Evolutionary conservation across 2,329 filamentous ascomycete genomes (phyloP).

Genomic region (Hypoxylon sp.): DNA sequence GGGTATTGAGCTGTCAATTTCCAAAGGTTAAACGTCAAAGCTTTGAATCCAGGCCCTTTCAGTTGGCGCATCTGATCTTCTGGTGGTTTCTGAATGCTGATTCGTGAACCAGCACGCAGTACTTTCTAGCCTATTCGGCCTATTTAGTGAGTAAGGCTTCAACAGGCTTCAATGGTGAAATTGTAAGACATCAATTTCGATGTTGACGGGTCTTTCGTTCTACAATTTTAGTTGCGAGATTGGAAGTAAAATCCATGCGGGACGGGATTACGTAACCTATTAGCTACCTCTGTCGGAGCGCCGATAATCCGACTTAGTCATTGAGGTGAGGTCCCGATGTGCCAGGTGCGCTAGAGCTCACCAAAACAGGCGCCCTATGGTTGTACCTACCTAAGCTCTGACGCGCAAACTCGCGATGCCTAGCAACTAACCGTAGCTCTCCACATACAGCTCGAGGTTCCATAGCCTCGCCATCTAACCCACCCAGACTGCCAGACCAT

Average conservation of each 20-base stretch:
- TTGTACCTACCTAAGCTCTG: slow-evolving; percentile 40
- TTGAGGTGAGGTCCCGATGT: neutral
- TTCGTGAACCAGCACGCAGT: slow-evolving; percentile 12
- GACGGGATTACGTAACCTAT: slow-evolving; percentile 24
- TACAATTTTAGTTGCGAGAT: neutral
- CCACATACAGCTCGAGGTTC: slow-evolving; percentile 42
- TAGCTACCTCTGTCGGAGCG: slow-evolving; percentile 5
- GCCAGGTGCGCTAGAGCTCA: slow-evolving; percentile 11
- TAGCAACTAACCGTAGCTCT: slow-evolving; percentile 46
- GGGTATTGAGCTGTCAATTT: slow-evolving; percentile 15
- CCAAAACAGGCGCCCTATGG: slow-evolving; percentile 10
- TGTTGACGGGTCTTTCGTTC: slow-evolving; percentile 26
- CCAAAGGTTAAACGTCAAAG: neutral
- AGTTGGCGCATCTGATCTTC: neutral
- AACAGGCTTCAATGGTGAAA: slow-evolving; percentile 10
- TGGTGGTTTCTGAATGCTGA: slow-evolving; percentile 1
- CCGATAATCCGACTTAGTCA: slow-evolving; percentile 28
- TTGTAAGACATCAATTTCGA: slow-evolving; percentile 13
- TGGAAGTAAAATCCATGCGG: slow-evolving; percentile 4
- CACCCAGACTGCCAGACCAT: slow-evolving; percentile 31
- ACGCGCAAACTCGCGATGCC: slow-evolving; percentile 53
- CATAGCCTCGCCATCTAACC: slow-evolving; percentile 43
- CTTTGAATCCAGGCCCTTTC: slow-evolving; percentile 2
- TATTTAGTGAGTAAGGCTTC: slow-evolving; percentile 11
- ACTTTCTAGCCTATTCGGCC: neutral